These are phyloP conservation scores for Coix lacrymajobi DNA, from an alignment of 176 grass and related monocot species.

Conservation along the genomic window DNA sequence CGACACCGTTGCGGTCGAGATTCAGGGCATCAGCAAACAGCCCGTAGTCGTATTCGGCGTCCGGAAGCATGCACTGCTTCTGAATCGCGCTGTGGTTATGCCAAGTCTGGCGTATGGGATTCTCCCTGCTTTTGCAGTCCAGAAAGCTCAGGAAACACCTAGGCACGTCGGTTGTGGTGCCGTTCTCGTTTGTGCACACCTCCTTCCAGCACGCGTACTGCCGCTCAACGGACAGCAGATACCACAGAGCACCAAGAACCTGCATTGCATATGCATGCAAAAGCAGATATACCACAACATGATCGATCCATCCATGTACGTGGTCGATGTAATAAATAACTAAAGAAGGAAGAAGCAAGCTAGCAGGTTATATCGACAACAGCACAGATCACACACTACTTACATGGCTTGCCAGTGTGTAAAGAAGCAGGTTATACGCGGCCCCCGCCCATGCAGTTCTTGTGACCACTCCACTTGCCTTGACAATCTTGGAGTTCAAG, in stretches of 20 bases:
- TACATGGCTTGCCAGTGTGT: conserved; percentile 94
- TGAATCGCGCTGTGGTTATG: conserved; percentile 25
- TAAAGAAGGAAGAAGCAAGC: no score
- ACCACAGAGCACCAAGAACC: conserved; percentile 91
- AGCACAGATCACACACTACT: no score
- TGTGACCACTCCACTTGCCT: conserved; percentile 74
- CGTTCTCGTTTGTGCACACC: conserved; percentile 47
- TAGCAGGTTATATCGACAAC: no score
- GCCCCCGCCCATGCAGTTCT: conserved; percentile 85
- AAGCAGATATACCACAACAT: no score
- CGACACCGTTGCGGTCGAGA: conserved; percentile 30
- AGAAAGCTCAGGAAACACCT: conserved; percentile 44
- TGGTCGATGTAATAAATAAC: no score
- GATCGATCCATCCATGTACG: no score
- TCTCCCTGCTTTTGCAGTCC: conserved; percentile 41
- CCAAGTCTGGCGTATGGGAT: conserved; percentile 41
- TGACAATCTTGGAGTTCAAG: conserved; percentile 77
- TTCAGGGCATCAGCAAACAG: conserved; percentile 67
- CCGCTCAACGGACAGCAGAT: conserved; percentile 83
- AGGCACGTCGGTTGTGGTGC: neutral
- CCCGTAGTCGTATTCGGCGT: conserved; percentile 53
- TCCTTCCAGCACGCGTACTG: conserved; percentile 84
- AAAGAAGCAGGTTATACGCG: conserved; percentile 87
- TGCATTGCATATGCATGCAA: no score
- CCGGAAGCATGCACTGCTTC: conserved; percentile 27